Base-by-base conservation (phyloP, 257 asterid species). In the Lavandula angustifolia region DNA sequence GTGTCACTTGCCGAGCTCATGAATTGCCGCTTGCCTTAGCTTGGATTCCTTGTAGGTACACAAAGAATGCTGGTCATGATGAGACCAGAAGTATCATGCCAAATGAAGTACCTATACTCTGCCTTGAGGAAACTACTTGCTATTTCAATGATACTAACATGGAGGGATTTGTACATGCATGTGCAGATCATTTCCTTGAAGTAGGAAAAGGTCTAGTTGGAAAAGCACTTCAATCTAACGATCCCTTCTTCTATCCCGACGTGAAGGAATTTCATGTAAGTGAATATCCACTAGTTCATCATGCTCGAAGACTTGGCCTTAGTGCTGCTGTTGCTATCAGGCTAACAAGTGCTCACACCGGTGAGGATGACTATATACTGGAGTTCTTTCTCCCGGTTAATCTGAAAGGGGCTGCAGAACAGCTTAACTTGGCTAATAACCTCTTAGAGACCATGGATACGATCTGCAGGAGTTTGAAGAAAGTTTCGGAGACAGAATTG, bases 221-320 rank as follows among this genome's bases (percentile, higher is more conserved):
- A 53, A 90, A 82, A 72, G 88, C 96, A 13, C 84, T 90, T 63
- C 84, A 78, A 66, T 79, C 90, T 11, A 85, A 77, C 74, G 78
- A 67, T 41, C 96, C 95, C 3, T 76, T 82, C 54, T 90, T 84
- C 73, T 66, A 57, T 57, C 71, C 73, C 4, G 89, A 90, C 51
- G 84, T 87, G 47, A 87, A 81, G 74, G 83, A 82, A 52, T 85
- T 75, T 50, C 78, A 84, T 64, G 79, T 87, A 66, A 81, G 79
- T 60, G 87, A 87, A 41, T 87, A 91, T 77, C 92, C 95, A 6
- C 83, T 85, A 1, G 97, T 82, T 73, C 95, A 91, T 63, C 97
- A 91, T 60, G 95, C 97, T 38, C 91, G 95, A 4, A 91, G 75
- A 58, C 80, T 76, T 48, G 79, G 86, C 57, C 79, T 91, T 8